Evolutionary conservation across 139 green algal genomes (phyloP).

Genomic region (Spirogloea muscicola): DNA sequence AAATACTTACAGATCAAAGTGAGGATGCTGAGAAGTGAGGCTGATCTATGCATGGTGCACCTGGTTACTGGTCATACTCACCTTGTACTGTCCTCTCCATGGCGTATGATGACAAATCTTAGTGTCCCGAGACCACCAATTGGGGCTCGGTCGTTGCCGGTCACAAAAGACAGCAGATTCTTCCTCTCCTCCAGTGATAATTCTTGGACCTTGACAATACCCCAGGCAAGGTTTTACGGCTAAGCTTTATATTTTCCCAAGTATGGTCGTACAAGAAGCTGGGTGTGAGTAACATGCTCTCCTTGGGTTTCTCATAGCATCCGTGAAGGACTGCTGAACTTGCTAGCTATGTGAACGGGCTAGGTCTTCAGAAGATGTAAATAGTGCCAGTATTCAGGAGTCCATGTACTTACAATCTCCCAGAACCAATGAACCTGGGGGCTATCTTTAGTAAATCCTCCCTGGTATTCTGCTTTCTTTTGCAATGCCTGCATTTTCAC

Average conservation of each 20-base stretch:
- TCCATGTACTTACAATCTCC: conserved; percentile 50
- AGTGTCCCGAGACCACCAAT: conserved; percentile 45
- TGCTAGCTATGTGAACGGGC: background rate
- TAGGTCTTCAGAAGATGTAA: background rate
- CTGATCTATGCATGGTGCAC: no score
- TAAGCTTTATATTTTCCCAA: background rate
- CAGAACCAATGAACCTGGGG: conserved; percentile 68
- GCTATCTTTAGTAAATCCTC: conserved; percentile 56
- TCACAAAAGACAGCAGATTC: conserved; percentile 49
- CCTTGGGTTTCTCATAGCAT: background rate
- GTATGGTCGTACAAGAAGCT: conserved; percentile 2
- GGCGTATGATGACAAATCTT: conserved; percentile 38
- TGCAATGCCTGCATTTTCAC: background rate
- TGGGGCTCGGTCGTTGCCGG: conserved; percentile 46
- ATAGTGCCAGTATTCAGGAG: no score
- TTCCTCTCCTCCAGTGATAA: conserved; percentile 29
- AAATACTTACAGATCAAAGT: no score
- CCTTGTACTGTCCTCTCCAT: no score
- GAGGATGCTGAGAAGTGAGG: no score
- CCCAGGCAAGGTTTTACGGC: no score
- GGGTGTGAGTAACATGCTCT: background rate
- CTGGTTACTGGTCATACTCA: no score
- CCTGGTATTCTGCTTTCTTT: conserved; percentile 61
- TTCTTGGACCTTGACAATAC: conserved; percentile 35
- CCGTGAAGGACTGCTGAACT: background rate